Base-by-base conservation (phyloP, 1,139 yeast genomes). In the Suhomyces ambrosiae region DNA sequence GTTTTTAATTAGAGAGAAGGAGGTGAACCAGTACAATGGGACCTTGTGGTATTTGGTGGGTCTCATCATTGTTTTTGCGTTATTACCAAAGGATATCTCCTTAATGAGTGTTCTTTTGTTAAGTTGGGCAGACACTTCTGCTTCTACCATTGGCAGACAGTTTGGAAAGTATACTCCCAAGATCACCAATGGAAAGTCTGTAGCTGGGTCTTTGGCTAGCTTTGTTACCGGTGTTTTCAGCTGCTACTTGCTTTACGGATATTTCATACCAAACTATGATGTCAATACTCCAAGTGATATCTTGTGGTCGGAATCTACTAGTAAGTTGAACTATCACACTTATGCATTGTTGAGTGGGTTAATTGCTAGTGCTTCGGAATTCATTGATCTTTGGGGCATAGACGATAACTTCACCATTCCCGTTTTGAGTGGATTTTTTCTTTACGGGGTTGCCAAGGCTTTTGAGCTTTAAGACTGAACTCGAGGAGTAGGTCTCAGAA, bases 101-200 rank as follows among this genome's bases (percentile, higher is more conserved):
- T 68, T 90, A 17, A 71, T 89, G 68, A 74, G 95, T 18, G 80
- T 88, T 7, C 69, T 89, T 48, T 68, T 92, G 40, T 74, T 92
- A 47, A 86, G 96, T 56, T 92, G 97, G 97, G 90, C 96, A 8
- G 98, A 92, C 58, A 89, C 97, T 7, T 94, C 97, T 5, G 98
- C 98, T 2, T 87, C 97, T 3, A 87, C 97, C 1, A 63, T 90
- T 53, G 98, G 97, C 15, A 75, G 97, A 48, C 76, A 75, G 36
- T 88, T 68, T 59, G 97, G 97, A 6, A 74, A 85, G 51, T 74
- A 85, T 49, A 88, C 97, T 5, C 96, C 96, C 28, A 80, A 82
- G 55, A 61, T 90, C 24, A 73, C 84, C 7, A 67, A 74, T 40
- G 79, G 80, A 42, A 92, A 92, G 60, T 85, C 95, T 2, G 66